phyloP scores from a whole-genome alignment of 805 yeast species.

The Ogataea glucozyma region DNA sequence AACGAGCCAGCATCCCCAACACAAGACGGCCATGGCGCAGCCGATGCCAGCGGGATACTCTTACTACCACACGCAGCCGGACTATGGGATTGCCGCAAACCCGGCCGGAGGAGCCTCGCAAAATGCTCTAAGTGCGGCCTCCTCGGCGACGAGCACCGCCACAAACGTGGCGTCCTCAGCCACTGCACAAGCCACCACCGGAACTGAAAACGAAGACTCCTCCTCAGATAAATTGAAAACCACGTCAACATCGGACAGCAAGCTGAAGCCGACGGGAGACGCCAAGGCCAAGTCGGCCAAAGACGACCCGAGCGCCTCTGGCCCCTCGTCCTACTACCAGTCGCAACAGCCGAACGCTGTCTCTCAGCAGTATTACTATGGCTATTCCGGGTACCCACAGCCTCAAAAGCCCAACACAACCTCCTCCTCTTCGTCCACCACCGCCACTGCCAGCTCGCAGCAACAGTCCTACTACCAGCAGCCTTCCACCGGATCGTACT shows the following conservation, averaged over 20 bases:
- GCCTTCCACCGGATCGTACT: constrained; percentile 4
- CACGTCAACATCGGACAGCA: no score
- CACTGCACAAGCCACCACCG: no score
- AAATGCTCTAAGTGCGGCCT: background rate
- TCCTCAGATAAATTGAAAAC: no score
- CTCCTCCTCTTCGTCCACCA: background rate
- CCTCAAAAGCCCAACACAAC: constrained; percentile 3
- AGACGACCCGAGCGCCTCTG: no score
- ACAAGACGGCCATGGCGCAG: constrained; percentile 10
- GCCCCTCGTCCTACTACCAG: constrained; percentile 8
- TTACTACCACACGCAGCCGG: constrained; percentile 18
- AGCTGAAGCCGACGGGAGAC: no score
- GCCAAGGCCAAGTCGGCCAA: background rate
- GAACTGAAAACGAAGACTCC: no score
- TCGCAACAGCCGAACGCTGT: constrained; percentile 9
- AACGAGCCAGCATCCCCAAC: constrained; percentile 29
- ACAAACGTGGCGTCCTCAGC: no score
- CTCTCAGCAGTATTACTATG: constrained; percentile 8
- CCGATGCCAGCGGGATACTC: constrained; percentile 12
- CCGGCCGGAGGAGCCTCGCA: no score
- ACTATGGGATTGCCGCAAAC: no score
- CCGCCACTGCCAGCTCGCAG: constrained; percentile 7
- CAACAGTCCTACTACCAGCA: constrained; percentile 5
- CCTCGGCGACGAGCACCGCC: background rate
- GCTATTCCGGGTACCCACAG: constrained; percentile 5